Evolutionary conservation across 2,329 filamentous ascomycete species (phyloP), one percentile per base, ranked within the genome.

Genomic region (Talaromyces pinophilus): DNA sequence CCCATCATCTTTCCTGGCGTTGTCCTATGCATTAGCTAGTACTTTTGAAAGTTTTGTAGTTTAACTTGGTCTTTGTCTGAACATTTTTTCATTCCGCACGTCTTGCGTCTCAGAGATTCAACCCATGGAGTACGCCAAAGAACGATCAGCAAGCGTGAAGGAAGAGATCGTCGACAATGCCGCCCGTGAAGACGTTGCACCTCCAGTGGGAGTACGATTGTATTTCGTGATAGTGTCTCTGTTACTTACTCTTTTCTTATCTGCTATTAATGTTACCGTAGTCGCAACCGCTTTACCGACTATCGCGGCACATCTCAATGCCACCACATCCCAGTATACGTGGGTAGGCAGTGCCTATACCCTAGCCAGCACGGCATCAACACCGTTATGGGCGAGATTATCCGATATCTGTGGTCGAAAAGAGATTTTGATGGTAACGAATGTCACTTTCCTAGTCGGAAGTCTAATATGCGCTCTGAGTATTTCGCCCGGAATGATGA

Each of bases 361-460:
- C 2, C 79, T 86, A 22, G 80, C 80, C 48, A 81, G 79, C 68
- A 77, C 82, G 2, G 82, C 82, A 0, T 76, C 66, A 1, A 67
- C 62, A 0, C 72, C 73, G 11, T 62, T 74, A 17, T 70, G 68
- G 68, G 68, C 66, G 17, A 65, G 40, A 44, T 74, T 87, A 46
- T 82, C 82, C 1, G 85, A 88, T 69, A 86, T 87, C 40, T 88
- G 82, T 82, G 85, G 85, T 2, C 80, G 85, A 11, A 86, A 86
- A 70, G 81, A 82, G 0, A 80, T 87, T 38, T 68, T 87, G 4
- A 72, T 87, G 0, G 71, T 80, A 0, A 81, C 84, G 0, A 79
- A 81, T 4, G 76, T 69, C 33, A 75, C 86, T 2, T 87, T 88
- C 74, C 83, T 86, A 70, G 68, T 80, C 1, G 85, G 85, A 0